These are phyloP conservation scores for Mikania micrantha DNA, from an alignment of 129 eudicot genomes.

Conservation along the genomic window DNA sequence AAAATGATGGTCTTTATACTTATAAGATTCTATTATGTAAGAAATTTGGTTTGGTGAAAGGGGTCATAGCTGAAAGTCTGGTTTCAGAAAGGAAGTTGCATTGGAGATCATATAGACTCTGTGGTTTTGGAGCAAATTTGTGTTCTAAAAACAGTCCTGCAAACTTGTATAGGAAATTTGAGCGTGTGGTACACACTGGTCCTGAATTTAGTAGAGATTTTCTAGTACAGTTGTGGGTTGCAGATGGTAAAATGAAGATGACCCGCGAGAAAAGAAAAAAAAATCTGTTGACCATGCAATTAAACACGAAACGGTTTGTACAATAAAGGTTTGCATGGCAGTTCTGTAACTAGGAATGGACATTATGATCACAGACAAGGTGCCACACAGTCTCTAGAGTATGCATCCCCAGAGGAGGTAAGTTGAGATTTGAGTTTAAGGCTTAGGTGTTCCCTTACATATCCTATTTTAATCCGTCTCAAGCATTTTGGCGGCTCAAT, in stretches of 20 bases:
- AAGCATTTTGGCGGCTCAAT: too few relatives aligned
- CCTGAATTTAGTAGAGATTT: slow-evolving; percentile 65
- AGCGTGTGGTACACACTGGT: slow-evolving; percentile 29
- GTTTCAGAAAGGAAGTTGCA: slow-evolving; percentile 13
- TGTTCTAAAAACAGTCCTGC: slow-evolving; percentile 14
- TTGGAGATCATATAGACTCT: slow-evolving; percentile 21
- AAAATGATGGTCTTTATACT: slow-evolving; percentile 7
- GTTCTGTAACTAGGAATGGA: slow-evolving; percentile 27
- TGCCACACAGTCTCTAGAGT: slow-evolving; percentile 40
- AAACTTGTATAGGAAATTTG: slow-evolving; percentile 20
- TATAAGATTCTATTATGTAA: slow-evolving; percentile 9
- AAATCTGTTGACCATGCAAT: slow-evolving; percentile 12
- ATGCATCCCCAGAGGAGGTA: slow-evolving; percentile 76
- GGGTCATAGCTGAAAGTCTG: slow-evolving; percentile 11
- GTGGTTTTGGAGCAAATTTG: neutral
- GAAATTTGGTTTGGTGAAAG: slow-evolving; percentile 17
- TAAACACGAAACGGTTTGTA: slow-evolving; percentile 13
- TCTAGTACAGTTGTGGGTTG: slow-evolving; percentile 65
- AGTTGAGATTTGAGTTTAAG: slow-evolving; percentile 13
- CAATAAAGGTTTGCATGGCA: slow-evolving; percentile 21
- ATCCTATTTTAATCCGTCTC: neutral
- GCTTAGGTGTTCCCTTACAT: neutral
- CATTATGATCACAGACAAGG: slow-evolving; percentile 44
- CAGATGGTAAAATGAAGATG: slow-evolving; percentile 45
- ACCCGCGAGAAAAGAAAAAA: slow-evolving; percentile 28